These are phyloP conservation scores for Cardamine resedifolia DNA, from an alignment of 345 rosid species.

Conservation along the genomic window DNA sequence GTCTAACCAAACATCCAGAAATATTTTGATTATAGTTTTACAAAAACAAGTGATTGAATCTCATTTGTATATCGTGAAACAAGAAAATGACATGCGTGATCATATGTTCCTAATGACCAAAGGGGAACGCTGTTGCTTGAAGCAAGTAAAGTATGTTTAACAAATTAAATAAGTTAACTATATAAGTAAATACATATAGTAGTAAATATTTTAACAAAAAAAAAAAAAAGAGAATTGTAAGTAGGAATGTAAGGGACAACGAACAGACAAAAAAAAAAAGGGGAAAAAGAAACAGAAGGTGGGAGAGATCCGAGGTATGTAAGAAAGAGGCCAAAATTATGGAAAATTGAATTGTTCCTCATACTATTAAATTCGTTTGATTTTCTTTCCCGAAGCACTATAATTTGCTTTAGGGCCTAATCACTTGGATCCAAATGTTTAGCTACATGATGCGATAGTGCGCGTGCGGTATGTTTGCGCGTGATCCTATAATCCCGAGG, in stretches of 20 bases:
- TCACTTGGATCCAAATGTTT: constrained; percentile 19
- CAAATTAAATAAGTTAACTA: neutral
- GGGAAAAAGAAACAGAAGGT: constrained; percentile 13
- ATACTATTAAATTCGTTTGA: neutral
- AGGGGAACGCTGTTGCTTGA: constrained; percentile 21
- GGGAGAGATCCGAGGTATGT: constrained; percentile 37
- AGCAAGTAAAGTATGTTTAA: constrained; percentile 2
- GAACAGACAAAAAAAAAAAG: constrained; percentile 17
- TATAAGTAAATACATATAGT: neutral
- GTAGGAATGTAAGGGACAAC: constrained; percentile 4
- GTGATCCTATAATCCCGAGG: constrained; percentile 35
- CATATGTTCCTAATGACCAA: neutral
- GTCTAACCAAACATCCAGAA: neutral
- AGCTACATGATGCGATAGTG: constrained; percentile 37
- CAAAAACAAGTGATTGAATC: neutral
- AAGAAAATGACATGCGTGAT: constrained; percentile 22
- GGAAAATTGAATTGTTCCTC: neutral
- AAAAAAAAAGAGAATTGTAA: too few species aligned
- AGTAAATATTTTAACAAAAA: too few species aligned
- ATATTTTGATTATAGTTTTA: neutral
- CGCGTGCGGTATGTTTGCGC: constrained; percentile 54
- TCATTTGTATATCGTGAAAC: neutral
- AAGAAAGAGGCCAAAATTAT: neutral
- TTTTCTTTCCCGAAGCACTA: constrained; percentile 32
- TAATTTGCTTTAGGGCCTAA: constrained; percentile 26